Evolutionary conservation across 1,284 basidiomycete genomes (phyloP), one percentile per base, ranked within the genome.

Genomic region (Fomitiporia mediterranea): DNA sequence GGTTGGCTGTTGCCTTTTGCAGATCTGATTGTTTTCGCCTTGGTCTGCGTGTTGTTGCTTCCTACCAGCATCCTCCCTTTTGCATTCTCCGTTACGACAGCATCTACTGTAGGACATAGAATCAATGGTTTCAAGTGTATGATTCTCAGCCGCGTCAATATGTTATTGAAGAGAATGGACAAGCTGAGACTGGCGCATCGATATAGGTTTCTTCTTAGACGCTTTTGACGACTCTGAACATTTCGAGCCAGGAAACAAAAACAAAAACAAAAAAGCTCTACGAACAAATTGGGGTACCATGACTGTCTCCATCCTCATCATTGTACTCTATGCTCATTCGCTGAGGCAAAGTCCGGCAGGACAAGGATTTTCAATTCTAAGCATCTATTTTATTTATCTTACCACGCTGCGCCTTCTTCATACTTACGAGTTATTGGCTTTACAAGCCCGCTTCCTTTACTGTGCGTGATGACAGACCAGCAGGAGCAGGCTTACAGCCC

Each of bases 361-460:
- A 91, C 85, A 55, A 91, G 79, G 57, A 74, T 70, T 56, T 81
- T 79, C 21, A 91, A 69, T 0, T 80, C 80, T 3, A 83, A 74
- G 7, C 91, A 76, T 0, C 89, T 85, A 47, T n/a, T n/a, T 89
- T 85, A 66, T 91, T 91, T 59, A 91, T 91, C 75, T 90, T 91
- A 1, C 87, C 90, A 34, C 89, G 76, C 15, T 89, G 74, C 0
- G 88, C 84, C 64, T 91, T 89, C 71, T 91, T 89, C 67, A 91
- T 91, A 56, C 89, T n/a, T n/a, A 83, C 9, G 86, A 89, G 64
- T 91, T 89, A 67, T 90, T 90, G 43, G 89, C 79, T 66, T 89
- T 87, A 57, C 89, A 83, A 69, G 86, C 83, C n/a, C 1, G 85
- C 80, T 68, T 89, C 86, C 53, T 87, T 77, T 32, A 84, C 86